Base-by-base conservation (phyloP, 768 basidiomycete genomes). In the Lactarius hatsudake region DNA sequence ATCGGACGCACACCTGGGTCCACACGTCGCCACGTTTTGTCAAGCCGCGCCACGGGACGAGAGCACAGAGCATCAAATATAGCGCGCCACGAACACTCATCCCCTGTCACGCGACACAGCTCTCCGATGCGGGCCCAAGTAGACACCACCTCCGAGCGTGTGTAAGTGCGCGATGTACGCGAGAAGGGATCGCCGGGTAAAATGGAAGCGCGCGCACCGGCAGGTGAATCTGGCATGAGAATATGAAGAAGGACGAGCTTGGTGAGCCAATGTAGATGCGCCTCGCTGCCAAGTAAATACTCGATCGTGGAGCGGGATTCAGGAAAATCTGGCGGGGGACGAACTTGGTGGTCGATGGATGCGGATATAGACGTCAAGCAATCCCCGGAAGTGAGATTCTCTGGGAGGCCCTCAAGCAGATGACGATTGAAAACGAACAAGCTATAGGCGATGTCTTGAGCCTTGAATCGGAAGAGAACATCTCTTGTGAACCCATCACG, bases 231-330 rank as follows among this genome's bases (percentile, higher is more conserved):
- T 0, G 82, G 81, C 30, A 84, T 86, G 15, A 93, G 81, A 15
- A 93, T 83, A 73, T 92, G 91, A 54, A 87, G 74, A 2, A 94
- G 75, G 7, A 94, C 77, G 5, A 90, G 75, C 71, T 84, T 87
- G 17, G 93, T 94, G 51, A 94, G 78, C 91, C 92, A 94, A 74
- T 94, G 89, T 2, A 91, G 90, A 53, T 80, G 81, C 6, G 86
- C 86, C 34, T 90, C 87, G 65, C 78, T 87, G 8, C 91, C 91
- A 69, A 90, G 86, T 20, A 93, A 81, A 28, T 79, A 78, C 18
- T 74, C 53, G 10, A 68, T 20, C 48, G 55, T 43, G 54, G 43
- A 53, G 54, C 36, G 15, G 64, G 20, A 53, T 59, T 56, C 43
- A 40, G 57, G 4, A 36, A 42, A 26, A 28, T 63, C 34, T 20